phyloP scores from a whole-genome alignment of 1,284 basidiomycete genomes.

The Wallemia ichthyophaga region DNA sequence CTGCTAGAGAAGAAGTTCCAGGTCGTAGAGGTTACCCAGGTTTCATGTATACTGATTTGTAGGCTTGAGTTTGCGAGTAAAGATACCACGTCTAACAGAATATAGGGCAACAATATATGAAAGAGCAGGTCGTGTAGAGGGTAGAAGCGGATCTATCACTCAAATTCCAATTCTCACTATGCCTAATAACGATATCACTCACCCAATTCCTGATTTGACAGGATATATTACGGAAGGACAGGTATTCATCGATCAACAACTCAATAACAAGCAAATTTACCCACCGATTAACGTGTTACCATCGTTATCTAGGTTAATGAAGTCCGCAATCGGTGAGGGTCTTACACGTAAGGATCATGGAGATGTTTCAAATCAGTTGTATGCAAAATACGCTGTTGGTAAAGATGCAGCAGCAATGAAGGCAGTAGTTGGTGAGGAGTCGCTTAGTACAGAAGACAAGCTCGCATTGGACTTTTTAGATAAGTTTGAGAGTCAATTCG shows the following conservation, averaged over 20 bases:
- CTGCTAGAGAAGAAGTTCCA: slow-evolving; percentile 95
- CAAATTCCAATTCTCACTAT: slow-evolving; percentile 99
- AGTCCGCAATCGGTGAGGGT: slow-evolving; percentile 93
- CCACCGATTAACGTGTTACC: slow-evolving; percentile 98
- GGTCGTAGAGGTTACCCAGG: slow-evolving; percentile 98
- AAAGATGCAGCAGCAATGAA: slow-evolving; percentile 97
- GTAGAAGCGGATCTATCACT: slow-evolving; percentile 94
- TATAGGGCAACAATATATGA: slow-evolving; percentile 70
- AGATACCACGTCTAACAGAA: slow-evolving; percentile 7
- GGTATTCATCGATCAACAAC: slow-evolving; percentile 87
- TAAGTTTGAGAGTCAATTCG: slow-evolving; percentile 81
- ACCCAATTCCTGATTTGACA: slow-evolving; percentile 97
- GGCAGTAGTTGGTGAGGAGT: slow-evolving; percentile 96
- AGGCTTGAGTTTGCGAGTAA: neutral
- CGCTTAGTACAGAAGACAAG: slow-evolving; percentile 74
- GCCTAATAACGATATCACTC: slow-evolving; percentile 99
- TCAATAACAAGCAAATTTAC: slow-evolving; percentile 88
- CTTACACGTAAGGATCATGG: slow-evolving; percentile 93
- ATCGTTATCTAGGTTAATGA: slow-evolving; percentile 95
- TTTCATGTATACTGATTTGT: slow-evolving; percentile 97
- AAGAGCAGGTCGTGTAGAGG: slow-evolving; percentile 90
- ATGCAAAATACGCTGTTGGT: slow-evolving; percentile 90
- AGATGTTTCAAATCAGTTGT: slow-evolving; percentile 95
- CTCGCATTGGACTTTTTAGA: slow-evolving; percentile 72
- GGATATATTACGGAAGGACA: slow-evolving; percentile 98